Evolutionary conservation across 2,329 filamentous ascomycete genomes (phyloP).

Genomic region (Aspergillus neotritici): DNA sequence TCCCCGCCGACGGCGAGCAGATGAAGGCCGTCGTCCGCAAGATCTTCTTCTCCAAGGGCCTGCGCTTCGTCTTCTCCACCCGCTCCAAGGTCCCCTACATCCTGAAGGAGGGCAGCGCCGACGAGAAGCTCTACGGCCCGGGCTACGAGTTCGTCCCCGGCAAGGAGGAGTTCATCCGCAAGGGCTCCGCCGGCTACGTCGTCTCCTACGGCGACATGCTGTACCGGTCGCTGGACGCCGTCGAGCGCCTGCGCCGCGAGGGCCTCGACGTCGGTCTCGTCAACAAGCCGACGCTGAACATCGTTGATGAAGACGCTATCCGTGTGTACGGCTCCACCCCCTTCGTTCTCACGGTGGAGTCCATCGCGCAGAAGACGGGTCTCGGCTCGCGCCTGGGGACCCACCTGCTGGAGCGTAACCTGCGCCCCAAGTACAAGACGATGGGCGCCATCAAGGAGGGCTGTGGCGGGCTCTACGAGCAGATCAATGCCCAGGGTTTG

Average conservation of each 20-base stretch:
- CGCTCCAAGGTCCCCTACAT: conserved; percentile 36
- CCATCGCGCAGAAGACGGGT: conserved; percentile 37
- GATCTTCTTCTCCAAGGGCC: conserved; percentile 35
- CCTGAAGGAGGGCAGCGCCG: conserved; percentile 29
- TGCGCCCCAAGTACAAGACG: conserved; percentile 34
- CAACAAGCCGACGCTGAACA: conserved; percentile 38
- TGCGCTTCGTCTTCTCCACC: conserved; percentile 37
- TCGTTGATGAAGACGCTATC: conserved; percentile 36
- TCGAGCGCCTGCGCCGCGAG: conserved; percentile 32
- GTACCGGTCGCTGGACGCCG: conserved; percentile 37
- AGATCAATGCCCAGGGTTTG: conserved; percentile 35
- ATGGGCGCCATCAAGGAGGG: conserved; percentile 37
- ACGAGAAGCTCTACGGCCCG: conserved; percentile 32
- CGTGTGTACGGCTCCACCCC: conserved; percentile 31
- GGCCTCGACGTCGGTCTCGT: conserved; percentile 35
- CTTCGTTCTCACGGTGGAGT: conserved; percentile 36
- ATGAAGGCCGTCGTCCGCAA: conserved; percentile 35
- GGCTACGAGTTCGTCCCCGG: conserved; percentile 34
- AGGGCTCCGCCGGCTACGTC: conserved; percentile 34
- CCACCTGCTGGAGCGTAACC: conserved; percentile 32
- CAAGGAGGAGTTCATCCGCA: conserved; percentile 37
- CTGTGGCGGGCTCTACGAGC: conserved; percentile 35
- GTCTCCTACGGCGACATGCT: conserved; percentile 38
- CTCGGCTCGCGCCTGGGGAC: conserved; percentile 35
- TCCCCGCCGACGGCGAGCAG: conserved; percentile 38